Conservation (phyloP, 345 rosid species). For the Nasturtium officinale region DNA sequence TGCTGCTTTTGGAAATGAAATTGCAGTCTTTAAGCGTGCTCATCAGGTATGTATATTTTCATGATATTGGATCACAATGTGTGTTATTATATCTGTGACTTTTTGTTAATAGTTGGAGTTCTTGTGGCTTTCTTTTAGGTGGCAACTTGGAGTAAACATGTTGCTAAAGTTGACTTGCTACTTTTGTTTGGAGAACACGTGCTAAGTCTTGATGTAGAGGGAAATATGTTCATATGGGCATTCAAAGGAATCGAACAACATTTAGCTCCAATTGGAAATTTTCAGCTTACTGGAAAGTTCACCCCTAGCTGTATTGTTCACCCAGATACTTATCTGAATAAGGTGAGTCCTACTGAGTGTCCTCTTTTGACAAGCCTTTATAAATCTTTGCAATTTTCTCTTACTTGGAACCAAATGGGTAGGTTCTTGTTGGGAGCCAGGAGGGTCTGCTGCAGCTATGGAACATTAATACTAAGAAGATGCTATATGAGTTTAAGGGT, state of each 20-base stretch:
- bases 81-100: not conserved
- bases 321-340: slow-evolving; percentile 92
- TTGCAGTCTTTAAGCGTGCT: slow-evolving; percentile 82
- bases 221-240: slow-evolving; percentile 75
- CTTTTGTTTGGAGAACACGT: slow-evolving; percentile 84
- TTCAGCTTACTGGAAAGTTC: slow-evolving; percentile 57
- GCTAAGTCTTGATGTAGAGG: slow-evolving; percentile 73
- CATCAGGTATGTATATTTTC: slow-evolving; percentile 58
- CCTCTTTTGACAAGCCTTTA: not conserved
- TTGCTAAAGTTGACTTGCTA: slow-evolving; percentile 70
- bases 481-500: slow-evolving; percentile 75
- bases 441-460: slow-evolving; percentile 91
- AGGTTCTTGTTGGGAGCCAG: slow-evolving; percentile 88
- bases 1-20: slow-evolving; percentile 69
- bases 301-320: slow-evolving; percentile 83
- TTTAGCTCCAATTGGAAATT: slow-evolving; percentile 65
- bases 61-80: not conserved
- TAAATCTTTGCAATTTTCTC: not conserved
- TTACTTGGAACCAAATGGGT: slow-evolving; percentile 32
- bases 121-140: slow-evolving; percentile 54
- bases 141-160: slow-evolving; percentile 83
- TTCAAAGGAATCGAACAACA: slow-evolving; percentile 71
- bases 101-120: slow-evolving; percentile 1
- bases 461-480: slow-evolving; percentile 91
- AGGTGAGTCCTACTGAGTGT: slow-evolving; percentile 49